Evolutionary conservation across 805 yeast genomes (phyloP), one percentile per base, ranked within the genome.

Genomic region (Monosporozyma yasuniensis): DNA sequence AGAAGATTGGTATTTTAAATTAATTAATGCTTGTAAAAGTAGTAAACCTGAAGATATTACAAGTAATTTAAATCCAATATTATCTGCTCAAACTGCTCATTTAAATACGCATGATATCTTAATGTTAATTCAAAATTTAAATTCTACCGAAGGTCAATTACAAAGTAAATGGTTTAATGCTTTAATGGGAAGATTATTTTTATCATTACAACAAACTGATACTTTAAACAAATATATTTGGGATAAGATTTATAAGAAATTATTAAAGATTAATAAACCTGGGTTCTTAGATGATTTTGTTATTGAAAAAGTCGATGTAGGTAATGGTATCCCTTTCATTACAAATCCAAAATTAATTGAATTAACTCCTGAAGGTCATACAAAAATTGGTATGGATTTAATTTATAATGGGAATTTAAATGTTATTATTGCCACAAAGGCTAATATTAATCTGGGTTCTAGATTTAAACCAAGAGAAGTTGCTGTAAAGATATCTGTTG

Each of bases 81-180:
- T 78, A 0, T 74, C 78, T 65, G 97, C 98, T 0, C 76, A 77
- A 52, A 79, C 96, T 0, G 70, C 84, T 37, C 87, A 84, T 60
- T 83, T 81, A 58, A 76, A 75, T 37, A 86, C 95, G 0, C 70
- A 75, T 2, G 87, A 88, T 60, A 79, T 85, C 74, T 74, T 87
- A 48, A 78, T 77, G 46, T 70, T 93, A 54, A 85, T 88, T 48
- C 89, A 84, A 56, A 77, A 83, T 1, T 66, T 90, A 38, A 85
- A 90, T 61, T 82, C 95, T 1, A 79, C 90, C 0, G 95, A 87
- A 57, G 88, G 87, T 1, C 93, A 88, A 59, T 66, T 84, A 27
- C 84, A 87, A 21, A 81, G 95, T 0, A 81, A 86, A 60, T 93
- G 98, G 99, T 65, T 93, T 21, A 93, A 93, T 66, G 96, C 96